Evolutionary conservation across 2,329 filamentous ascomycete species (phyloP).

Genomic region (Fusarium sp.): DNA sequence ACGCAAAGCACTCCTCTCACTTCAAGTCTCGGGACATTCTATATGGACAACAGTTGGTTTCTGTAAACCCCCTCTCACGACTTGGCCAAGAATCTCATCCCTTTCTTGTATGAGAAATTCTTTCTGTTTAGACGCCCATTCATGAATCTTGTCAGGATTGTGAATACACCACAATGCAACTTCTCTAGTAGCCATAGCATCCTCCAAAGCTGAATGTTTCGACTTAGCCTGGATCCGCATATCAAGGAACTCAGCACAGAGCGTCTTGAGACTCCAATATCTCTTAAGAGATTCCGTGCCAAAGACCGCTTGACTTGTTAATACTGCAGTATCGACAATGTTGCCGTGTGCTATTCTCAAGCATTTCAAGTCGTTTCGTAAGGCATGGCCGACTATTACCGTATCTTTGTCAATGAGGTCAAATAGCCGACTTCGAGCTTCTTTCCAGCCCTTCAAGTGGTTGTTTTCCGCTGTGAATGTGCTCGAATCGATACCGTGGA

Average conservation of each 20-base stretch:
- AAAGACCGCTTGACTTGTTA: background rate
- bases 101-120: no score
- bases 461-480: background rate
- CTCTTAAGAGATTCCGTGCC: background rate
- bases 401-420: background rate
- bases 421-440: background rate
- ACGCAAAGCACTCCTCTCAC: background rate
- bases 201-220: background rate
- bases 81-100: background rate
- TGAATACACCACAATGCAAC: background rate
- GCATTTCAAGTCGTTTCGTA: background rate
- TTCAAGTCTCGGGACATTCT: background rate
- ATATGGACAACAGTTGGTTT: background rate
- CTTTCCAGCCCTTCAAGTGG: accelerated
- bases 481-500: background rate
- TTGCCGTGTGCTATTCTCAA: background rate
- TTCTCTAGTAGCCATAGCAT: background rate
- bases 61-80: background rate
- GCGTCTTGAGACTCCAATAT: background rate
- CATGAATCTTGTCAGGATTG: background rate
- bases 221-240: background rate
- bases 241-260: background rate
- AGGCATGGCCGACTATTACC: background rate
- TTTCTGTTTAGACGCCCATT: background rate
- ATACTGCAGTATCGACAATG: background rate